Evolutionary conservation across 78 protist genomes (phyloP).

Genomic region (Cyanophora paradoxa): DNA sequence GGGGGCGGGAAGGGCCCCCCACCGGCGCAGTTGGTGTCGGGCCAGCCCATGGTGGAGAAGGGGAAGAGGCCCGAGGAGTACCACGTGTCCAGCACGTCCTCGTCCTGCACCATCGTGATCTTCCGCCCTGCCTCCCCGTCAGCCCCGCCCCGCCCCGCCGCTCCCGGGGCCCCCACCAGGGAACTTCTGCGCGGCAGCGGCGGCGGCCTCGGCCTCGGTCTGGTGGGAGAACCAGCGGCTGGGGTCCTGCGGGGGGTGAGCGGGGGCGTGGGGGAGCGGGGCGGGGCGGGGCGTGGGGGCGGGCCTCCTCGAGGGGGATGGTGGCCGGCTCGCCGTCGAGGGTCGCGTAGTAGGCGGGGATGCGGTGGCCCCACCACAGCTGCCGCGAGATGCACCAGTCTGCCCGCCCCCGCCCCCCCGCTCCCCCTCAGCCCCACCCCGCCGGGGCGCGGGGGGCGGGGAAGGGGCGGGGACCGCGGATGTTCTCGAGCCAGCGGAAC

Average conservation of each 20-base stretch:
- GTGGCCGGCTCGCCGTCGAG: conserved; percentile 1
- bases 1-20: too few species aligned
- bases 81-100: conserved; percentile 99
- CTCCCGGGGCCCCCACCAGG: too few species aligned
- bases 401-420: too few species aligned
- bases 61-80: conserved; percentile 98
- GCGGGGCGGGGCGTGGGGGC: too few species aligned
- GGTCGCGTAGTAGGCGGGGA: conserved; percentile 90
- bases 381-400: conserved; percentile 55
- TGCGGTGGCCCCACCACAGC: conserved; percentile 99
- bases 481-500: conserved; percentile 63
- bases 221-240: conserved; percentile 51
- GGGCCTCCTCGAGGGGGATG: conserved; percentile 1
- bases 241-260: too few species aligned
- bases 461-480: too few species aligned
- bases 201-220: conserved; percentile 53
- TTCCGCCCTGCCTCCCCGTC: too few species aligned
- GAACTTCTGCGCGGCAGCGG: conserved; percentile 47
- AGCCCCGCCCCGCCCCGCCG: too few species aligned
- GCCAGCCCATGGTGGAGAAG: conserved; percentile 95
- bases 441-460: too few species aligned
- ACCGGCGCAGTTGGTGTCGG: conserved; percentile 42
- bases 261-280: too few species aligned
- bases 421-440: too few species aligned
- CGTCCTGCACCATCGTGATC: conserved; percentile 71